Evolutionary conservation across 768 basidiomycete genomes (phyloP), one percentile per base, ranked within the genome.

Genomic region (Nevesoporus exiguus): DNA sequence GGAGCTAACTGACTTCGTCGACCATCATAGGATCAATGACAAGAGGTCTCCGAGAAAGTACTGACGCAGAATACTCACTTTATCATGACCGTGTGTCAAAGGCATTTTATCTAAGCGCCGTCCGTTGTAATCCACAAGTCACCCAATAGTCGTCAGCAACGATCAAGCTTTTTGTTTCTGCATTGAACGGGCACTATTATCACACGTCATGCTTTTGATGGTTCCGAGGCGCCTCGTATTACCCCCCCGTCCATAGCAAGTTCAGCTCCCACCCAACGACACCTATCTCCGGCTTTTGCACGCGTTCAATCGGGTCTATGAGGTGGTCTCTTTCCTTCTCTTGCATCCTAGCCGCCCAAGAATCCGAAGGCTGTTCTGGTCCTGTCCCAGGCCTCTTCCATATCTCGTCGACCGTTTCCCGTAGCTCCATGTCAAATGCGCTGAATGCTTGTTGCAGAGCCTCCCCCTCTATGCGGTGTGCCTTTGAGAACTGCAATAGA

Each of bases 381-480:
- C 69, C 58, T 6, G 9, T 33, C 22, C 29, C 58, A 11, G 74
- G 57, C 58, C 74, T 77, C 47, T 70, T 74, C 90, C 90, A 93
- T 9, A 88, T 78, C 54, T 82, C 83, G 14, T 86, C 82, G 14
- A 91, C 65, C 7, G 80, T 79, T 17, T 73, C 72, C 9, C 72
- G 68, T 13, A 89, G 62, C 69, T 87, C 85, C 29, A 56, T 59
- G 56, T 85, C 80, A 55, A 95, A 86, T 0, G 70, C 68, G 3
- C 61, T 56, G 1, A 92, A 70, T 41, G 84, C 80, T 5, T 71
- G 62, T 66, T 96, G 92, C 53, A 97, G 71, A 2, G 70, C 73
- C 34, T 66, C 59, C 0, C 86, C 93, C 56, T 90, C 86, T n/a
- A 73, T 69, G 2, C 81, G 77, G 64, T 95, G 91, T 36, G 80